phyloP scores from a whole-genome alignment of 2,329 filamentous ascomycete species.

The Hansfordia pulvinata region DNA sequence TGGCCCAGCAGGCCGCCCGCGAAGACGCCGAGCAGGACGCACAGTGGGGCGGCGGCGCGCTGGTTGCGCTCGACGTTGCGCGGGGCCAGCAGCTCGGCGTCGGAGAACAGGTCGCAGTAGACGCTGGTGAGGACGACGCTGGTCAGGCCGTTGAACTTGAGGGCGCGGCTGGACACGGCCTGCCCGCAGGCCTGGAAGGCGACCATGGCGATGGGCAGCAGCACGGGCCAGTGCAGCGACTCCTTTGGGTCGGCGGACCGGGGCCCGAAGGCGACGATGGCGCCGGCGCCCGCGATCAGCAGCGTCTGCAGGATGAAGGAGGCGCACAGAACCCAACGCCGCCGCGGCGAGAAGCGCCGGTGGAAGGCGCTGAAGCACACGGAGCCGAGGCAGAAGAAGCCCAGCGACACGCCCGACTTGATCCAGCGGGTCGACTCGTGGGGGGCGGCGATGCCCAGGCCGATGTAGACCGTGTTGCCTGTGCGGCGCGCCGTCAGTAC shows the following conservation, averaged over 20 bases:
- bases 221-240: constrained; percentile 41
- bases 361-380: constrained; percentile 60
- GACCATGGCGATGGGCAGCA: constrained; percentile 54
- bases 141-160: constrained; percentile 58
- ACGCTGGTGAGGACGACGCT: constrained; percentile 71
- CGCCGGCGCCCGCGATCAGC: constrained; percentile 36
- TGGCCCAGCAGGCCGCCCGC: constrained; percentile 34
- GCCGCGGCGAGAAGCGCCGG: constrained; percentile 43
- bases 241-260: constrained; percentile 22
- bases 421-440: constrained; percentile 46
- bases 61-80: constrained; percentile 36
- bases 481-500: neutral
- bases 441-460: constrained; percentile 54
- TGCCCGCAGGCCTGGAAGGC: constrained; percentile 71
- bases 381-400: constrained; percentile 58
- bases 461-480: constrained; percentile 70
- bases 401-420: constrained; percentile 58
- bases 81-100: constrained; percentile 32
- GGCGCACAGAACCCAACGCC: constrained; percentile 49
- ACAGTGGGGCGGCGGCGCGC: constrained; percentile 31
- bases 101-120: constrained; percentile 69
- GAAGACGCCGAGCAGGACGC: constrained; percentile 35
- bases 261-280: constrained; percentile 35
- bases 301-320: constrained; percentile 41
- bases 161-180: constrained; percentile 57